phyloP scores from a whole-genome alignment of 208 protist genomes.

The Crithidia thermophila region DNA sequence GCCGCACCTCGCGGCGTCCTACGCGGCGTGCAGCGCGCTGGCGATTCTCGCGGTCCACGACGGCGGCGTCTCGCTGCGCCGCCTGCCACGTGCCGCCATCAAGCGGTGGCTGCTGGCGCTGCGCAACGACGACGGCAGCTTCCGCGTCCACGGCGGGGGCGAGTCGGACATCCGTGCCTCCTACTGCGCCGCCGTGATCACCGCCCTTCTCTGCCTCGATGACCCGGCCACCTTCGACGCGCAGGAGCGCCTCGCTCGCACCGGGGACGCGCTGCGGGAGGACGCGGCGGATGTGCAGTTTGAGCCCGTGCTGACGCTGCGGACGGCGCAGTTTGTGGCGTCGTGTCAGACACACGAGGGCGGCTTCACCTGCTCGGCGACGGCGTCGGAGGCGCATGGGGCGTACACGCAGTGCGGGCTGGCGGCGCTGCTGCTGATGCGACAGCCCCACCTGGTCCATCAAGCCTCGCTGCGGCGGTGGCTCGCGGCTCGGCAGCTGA shows the following conservation, averaged over 20 bases:
- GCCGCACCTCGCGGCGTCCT: conserved; percentile 85
- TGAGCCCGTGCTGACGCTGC: conserved; percentile 43
- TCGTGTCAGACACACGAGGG: conserved; percentile 93
- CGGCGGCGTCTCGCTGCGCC: conserved; percentile 25
- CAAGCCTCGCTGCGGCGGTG: conserved; percentile 63
- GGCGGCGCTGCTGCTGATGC: conserved; percentile 73
- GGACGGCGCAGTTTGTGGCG: conserved; percentile 66
- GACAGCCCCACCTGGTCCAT: conserved; percentile 56
- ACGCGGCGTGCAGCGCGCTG: conserved; percentile 82
- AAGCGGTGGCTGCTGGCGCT: conserved; percentile 87
- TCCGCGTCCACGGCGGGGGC: conserved; percentile 82
- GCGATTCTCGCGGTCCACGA: conserved; percentile 50
- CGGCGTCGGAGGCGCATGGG: conserved; percentile 86
- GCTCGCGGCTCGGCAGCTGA: conserved; percentile 77
- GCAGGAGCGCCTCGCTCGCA: background rate
- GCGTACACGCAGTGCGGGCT: conserved; percentile 94
- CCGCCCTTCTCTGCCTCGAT: conserved; percentile 68
- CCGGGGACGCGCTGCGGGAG: conserved; percentile 4
- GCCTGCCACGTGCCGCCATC: conserved; percentile 75
- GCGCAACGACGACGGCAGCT: conserved; percentile 74
- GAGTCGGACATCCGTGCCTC: conserved; percentile 89
- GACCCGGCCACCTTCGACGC: conserved; percentile 39
- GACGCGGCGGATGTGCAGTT: conserved; percentile 33
- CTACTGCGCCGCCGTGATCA: conserved; percentile 87
- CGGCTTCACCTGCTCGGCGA: conserved; percentile 77